Conservation (phyloP, 139 green algal genomes). For the Edaphochlamys debaryana region DNA sequence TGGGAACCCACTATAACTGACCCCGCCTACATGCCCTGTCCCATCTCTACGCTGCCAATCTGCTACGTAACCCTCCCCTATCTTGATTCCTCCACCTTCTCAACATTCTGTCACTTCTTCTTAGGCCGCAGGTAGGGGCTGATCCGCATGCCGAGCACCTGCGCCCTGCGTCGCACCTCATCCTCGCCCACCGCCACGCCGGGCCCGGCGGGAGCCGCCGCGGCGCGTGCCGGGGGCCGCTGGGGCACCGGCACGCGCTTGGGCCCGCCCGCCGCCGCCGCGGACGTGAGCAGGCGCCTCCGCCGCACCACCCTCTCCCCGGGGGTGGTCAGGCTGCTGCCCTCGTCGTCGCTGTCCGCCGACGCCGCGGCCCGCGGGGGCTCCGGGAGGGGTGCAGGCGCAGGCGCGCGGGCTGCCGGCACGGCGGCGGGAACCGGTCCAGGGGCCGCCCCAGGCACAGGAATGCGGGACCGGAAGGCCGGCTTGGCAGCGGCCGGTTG, state of each 20-base stretch:
- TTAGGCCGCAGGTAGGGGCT: constrained; percentile 35
- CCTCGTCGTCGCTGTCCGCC: background rate
- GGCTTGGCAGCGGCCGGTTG: background rate
- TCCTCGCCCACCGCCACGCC: background rate
- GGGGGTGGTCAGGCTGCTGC: background rate
- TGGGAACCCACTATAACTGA: no score
- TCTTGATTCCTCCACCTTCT: no score
- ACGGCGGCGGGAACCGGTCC: background rate
- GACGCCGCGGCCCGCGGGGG: background rate
- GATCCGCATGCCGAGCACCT: constrained; percentile 41
- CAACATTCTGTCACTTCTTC: background rate
- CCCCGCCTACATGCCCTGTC: no score
- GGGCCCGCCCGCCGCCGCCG: background rate
- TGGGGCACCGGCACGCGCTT: constrained; percentile 3
- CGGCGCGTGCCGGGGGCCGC: background rate
- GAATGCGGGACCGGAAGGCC: constrained; percentile 1
- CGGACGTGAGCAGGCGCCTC: background rate
- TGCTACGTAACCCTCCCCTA: no score
- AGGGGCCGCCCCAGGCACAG: background rate
- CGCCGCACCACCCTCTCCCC: background rate
- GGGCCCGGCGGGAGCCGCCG: no score
- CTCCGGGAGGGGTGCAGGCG: background rate
- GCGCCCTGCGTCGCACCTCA: constrained; percentile 15
- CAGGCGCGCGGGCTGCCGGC: background rate
- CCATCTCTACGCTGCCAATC: no score